Evolutionary conservation across 1,284 basidiomycete species (phyloP), one percentile per base, ranked within the genome.

Genomic region (Leccinum griseonigrum): DNA sequence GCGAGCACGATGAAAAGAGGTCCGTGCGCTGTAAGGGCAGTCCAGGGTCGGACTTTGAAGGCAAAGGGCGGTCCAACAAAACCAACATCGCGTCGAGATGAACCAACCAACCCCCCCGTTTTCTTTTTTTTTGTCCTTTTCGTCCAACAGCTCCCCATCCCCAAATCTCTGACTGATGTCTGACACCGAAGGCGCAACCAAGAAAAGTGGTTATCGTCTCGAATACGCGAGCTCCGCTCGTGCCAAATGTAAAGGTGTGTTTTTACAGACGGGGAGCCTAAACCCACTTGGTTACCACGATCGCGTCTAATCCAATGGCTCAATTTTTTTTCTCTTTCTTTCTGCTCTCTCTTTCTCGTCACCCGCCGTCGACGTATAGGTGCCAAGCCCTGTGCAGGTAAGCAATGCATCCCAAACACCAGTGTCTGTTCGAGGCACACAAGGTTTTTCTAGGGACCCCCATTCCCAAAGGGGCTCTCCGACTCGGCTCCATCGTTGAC

Each of bases 201-300:
- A 83, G 74, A 81, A 82, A 64, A 73, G 81, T 56, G 88, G 86
- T 65, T 94, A 94, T 77, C 85, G 91, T 68, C 77, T 94, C 57
- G 92, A 94, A 76, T 91, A 91, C 74, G 84, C 91, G 56, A 63
- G 76, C 46, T 85, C 83, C 61, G 79, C 77, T 63, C 83, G 93
- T 60, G 81, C 94, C 26, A 88, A 87, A 73, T 97, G 94, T 79
- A 94, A 92, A 80, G 94, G 94, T 90, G 61, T 60, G 82, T 75
- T 48, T 26, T 26, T 9, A 36, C 22, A 9, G 22, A 22, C n/a
- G 8, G 9, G 10, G 22, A 22, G 58, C 59, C 46, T 26, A 48
- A 22, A 54, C 58, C 63, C 62, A 46, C 46, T 48, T 48, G 7
- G 70, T 64, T 65, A 66, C 61, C 56, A 64, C 64, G 58, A 65